A percentile compares a stretch with the other conserved stretches of the same genome.
phyloP scores from a whole-genome alignment of 345 rosid genomes.

The Eutrema japonicum region DNA sequence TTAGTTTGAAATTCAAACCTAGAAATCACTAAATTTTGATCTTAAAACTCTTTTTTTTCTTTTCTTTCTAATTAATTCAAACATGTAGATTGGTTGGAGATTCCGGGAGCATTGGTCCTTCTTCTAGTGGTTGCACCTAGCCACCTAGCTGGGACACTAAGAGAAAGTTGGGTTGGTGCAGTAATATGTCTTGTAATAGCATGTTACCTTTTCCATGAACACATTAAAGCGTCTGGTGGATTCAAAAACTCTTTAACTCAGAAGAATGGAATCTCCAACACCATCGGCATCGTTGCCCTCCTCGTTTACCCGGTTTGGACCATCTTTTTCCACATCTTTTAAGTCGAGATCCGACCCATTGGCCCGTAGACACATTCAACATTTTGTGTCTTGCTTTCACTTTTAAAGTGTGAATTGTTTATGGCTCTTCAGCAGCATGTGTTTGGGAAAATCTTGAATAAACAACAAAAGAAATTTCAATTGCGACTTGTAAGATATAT shows the following conservation, averaged over 20 bases:
- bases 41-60: not conserved
- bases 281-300: conserved; percentile 74
- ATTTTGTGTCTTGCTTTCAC: conserved; percentile 12
- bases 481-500: conserved; percentile 15
- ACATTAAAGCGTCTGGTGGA: conserved; percentile 91
- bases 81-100: conserved; percentile 70
- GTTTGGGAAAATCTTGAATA: not conserved
- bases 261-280: conserved; percentile 77
- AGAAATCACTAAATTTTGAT: not conserved
- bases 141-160: conserved; percentile 60
- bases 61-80: not conserved
- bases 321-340: conserved; percentile 58
- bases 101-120: conserved; percentile 75
- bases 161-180: conserved; percentile 66
- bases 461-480: conserved; percentile 9
- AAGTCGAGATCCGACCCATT: conserved; percentile 16
- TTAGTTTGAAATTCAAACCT: not conserved
- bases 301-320: conserved; percentile 85
- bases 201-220: conserved; percentile 89
- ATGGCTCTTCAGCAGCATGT: not conserved
- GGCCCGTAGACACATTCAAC: conserved; percentile 9
- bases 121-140: conserved; percentile 72
- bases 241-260: conserved; percentile 80
- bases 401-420: conserved; percentile 16
- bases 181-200: conserved; percentile 71